phyloP scores from a whole-genome alignment of 352 stramenopile species.

The Phytophthora colocasiae region DNA sequence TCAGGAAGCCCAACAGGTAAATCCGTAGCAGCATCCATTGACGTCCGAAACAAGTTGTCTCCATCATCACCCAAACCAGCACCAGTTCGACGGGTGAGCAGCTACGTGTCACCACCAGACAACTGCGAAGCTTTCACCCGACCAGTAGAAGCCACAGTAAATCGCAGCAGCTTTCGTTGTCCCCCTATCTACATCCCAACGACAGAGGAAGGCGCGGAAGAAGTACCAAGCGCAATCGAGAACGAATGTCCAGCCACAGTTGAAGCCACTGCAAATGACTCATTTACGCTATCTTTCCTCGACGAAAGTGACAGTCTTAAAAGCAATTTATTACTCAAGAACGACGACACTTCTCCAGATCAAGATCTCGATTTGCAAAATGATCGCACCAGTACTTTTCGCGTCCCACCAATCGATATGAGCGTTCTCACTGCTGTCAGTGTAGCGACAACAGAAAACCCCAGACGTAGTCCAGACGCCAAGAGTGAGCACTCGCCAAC shows the following conservation, averaged over 20 bases:
- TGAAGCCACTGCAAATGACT: no score
- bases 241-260: no score
- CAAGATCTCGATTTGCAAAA: background rate
- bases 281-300: background rate
- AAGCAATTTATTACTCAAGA: background rate
- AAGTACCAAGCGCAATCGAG: background rate
- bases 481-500: background rate
- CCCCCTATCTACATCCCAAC: background rate
- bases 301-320: background rate
- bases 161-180: constrained; percentile 18
- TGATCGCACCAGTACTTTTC: constrained; percentile 8
- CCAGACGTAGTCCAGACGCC: background rate
- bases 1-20: constrained; percentile 24
- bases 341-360: background rate
- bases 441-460: no score
- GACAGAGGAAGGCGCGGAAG: constrained; percentile 1
- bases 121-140: constrained; percentile 12
- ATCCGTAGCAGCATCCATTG: background rate
- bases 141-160: constrained; percentile 8
- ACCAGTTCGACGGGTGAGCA: constrained; percentile 26
- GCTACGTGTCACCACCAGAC: constrained; percentile 7
- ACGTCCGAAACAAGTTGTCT: constrained; percentile 13
- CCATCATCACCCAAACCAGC: constrained; percentile 23
- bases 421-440: constrained; percentile 6
- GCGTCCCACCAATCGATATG: constrained; percentile 25